Base-by-base conservation (phyloP, 2,329 filamentous ascomycete species). In the Immersiporthe knoxdaviesiana region DNA sequence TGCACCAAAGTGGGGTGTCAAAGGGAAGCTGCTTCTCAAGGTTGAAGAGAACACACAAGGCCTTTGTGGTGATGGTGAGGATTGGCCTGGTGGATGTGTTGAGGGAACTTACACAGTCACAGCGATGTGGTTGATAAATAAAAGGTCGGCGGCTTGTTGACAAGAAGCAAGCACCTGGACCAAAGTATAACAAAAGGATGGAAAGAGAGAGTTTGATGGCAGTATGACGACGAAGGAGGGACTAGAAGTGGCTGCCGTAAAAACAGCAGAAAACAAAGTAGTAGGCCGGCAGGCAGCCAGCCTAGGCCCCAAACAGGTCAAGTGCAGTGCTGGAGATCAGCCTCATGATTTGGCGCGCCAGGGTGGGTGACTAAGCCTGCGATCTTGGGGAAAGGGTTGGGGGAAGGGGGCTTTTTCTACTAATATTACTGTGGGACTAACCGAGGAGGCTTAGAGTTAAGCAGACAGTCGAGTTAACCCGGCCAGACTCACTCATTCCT, bases 1-100 rank as follows among this genome's bases (percentile, higher is more conserved):
- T 68, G 69, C 63, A 50, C 58, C 52, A 65, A 66, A 69, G 69
- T 63, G 69, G 69, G 66, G 69, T 63, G 63, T 66, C 16, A 47
- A 47, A 47, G 66, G 66, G 63, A 65, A 65, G 54, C 60, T 70
- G 62, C 54, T 35, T 32, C 18, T 59, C 32, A 18, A 59, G 56
- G 56, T 10, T 37, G 56, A 35, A 21, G 18, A n/a, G 30, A 21
- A 16, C 21, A 24, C 30, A 35, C 56, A 37, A 59, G 56, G 32
- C 8, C 56, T 37, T 59, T 59, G 32, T 59, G 21, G 37, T 59
- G 56, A 35, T n/a, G 56, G n/a, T 21, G 56, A 59, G 30, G 56
- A n/a, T n/a, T n/a, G 16, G 30, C 32, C 56, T 59, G 7, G 7
- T 21, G 56, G 3, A 14, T 37, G 32, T 35, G 32, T 59, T 16